A percentile compares a stretch with the other conserved stretches of the same genome.
phyloP scores from a whole-genome alignment of 768 basidiomycete genomes.

The Amanita pallidorosea region DNA sequence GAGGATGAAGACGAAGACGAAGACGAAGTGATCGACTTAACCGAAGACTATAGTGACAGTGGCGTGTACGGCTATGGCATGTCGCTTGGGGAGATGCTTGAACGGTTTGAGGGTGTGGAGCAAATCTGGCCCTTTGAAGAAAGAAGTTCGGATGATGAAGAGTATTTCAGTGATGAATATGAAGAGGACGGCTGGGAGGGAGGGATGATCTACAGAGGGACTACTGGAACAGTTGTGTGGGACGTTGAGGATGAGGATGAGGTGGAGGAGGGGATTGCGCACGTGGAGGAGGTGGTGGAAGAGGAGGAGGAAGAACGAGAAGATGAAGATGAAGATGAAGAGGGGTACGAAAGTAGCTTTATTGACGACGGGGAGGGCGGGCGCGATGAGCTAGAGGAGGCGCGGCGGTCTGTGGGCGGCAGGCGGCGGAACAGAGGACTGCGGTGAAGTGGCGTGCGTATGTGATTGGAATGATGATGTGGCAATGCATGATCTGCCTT shows the following conservation, averaged over 20 bases:
- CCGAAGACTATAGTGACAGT: slow-evolving; percentile 1
- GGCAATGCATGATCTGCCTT: background rate
- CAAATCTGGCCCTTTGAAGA: background rate
- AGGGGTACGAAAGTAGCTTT: slow-evolving; percentile 9
- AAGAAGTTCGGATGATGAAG: background rate
- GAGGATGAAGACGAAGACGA: slow-evolving; percentile 21
- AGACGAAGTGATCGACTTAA: slow-evolving; percentile 1
- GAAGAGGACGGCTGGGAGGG: background rate
- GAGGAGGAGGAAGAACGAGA: background rate
- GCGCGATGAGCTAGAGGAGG: background rate
- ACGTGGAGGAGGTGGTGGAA: slow-evolving; percentile 5
- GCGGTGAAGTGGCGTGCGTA: background rate
- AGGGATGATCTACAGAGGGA: slow-evolving; percentile 9
- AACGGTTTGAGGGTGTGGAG: background rate
- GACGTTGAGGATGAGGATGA: slow-evolving; percentile 1
- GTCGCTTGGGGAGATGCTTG: background rate
- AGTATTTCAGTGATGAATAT: background rate
- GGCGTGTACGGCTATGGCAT: background rate
- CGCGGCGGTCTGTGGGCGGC: background rate
- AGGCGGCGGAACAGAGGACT: background rate
- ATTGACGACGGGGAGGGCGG: slow-evolving; percentile 11
- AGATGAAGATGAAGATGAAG: slow-evolving; percentile 8
- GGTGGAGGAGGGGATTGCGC: slow-evolving; percentile 3
- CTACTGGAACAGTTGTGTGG: background rate
- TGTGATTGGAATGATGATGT: background rate